Base-by-base conservation (phyloP, 2,329 filamentous ascomycete genomes). In the Cercospora sojina region DNA sequence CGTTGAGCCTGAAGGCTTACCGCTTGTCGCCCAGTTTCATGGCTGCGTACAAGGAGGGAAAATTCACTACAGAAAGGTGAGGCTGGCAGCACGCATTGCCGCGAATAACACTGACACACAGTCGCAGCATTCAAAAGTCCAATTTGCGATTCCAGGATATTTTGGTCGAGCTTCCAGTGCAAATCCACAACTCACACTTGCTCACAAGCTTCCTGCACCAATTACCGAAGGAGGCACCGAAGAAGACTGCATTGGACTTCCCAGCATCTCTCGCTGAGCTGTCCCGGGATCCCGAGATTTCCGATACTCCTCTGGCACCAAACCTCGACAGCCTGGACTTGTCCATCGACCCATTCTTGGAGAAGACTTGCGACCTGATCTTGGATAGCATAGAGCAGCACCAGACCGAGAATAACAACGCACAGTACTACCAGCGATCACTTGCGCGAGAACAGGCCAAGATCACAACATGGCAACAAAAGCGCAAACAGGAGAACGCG, bases 321-420 rank as follows among this genome's bases (percentile, higher is more conserved):
- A 97, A 96, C 77, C 89, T 93, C 79, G 93, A 97, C 76, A 88
- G 88, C 71, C 88, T 99, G 66, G 92, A 97, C 74, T 88, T 99
- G 69, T 92, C 91, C 71, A 96, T 98, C 80, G 95, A 99, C 79
- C 95, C 95, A 32, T 97, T 96, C 86, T 88, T 99, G 57, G 94
- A 98, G 86, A 97, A 97, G 87, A 97, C 94, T 61, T 97, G 93
- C 83, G 94, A 99, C 78, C 88, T 97, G 73, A 88, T 99, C 65
- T 88, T 98, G 70, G 95, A 99, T 78, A 93, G 91, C 84, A 97
- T 99, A 79, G 95, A 99, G 85, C 90, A 91, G 64, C 95, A 99
- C 85, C 95, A 98, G 83, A 97, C 93, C 67, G 95, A 99, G 82
- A 90, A 96, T 79, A 98, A 98, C 88, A 99, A 99, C 87, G 95